Evolutionary conservation across 495 filamentous ascomycete species (phyloP), one percentile per base, ranked within the genome.

Genomic region (Tuber microsphaerosporum): DNA sequence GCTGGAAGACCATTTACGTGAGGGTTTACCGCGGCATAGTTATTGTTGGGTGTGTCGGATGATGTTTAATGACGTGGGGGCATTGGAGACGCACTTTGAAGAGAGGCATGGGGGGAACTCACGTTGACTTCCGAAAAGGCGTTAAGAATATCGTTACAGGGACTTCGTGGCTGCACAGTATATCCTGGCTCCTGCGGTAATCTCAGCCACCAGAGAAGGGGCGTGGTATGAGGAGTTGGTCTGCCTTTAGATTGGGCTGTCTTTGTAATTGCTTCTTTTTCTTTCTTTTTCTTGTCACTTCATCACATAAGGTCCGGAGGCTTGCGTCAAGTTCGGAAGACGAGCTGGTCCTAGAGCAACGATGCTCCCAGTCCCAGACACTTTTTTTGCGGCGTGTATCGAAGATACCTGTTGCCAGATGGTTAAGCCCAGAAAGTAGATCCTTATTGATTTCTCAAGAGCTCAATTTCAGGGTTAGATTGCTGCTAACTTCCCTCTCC

Each of bases 31-130:
- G 7, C 69, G 46, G 10, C 77, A 79, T 34, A 42, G 72, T 43
- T 79, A 79, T 72, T 79, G 77, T 20, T 75, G 77, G 77, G 34
- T 78, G 43, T 79, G 77, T 22, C 19, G 73, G 43, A 76, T 78
- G 34, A 42, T 78, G 70, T 79, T 79, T 73, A 65, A 75, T 10
- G 77, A 79, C 31, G 70, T 73, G 19, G 48, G 34, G 9, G 61
- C 26, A 39, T 75, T 79, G 37, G 76, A 78, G 73, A 70, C 37
- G 16, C 77, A 79, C 68, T 73, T 75, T 73, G 73, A 70, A 31
- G 48, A 61, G 70, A 79, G 71, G 42, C 77, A 79, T 51, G 71
- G 75, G 8, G 43, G 45, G 42, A 46, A 37, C 20, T 16, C n/a
- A 17, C 12, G 10, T 31, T 61, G 56, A 61, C 26, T 16, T 22